These are phyloP conservation scores for Fusarium sororula DNA, from an alignment of 2,329 filamentous ascomycete genomes.

Conservation along the genomic window DNA sequence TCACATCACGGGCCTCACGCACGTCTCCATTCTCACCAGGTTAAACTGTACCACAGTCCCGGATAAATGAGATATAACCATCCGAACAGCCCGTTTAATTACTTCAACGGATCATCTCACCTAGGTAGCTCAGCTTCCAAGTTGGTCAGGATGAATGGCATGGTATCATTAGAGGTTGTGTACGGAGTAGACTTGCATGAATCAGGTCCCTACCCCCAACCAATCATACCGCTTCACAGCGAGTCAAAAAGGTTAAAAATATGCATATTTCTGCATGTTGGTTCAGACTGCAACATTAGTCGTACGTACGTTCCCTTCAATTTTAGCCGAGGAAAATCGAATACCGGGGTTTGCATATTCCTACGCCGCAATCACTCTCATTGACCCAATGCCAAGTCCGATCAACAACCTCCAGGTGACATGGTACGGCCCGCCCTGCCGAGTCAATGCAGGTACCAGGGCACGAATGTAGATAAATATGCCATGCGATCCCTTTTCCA, in stretches of 20 bases:
- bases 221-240: neutral
- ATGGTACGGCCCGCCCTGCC: neutral
- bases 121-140: neutral
- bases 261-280: neutral
- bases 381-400: neutral
- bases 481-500: no score
- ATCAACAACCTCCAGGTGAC: neutral
- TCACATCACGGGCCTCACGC: no score
- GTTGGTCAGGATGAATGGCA: no score
- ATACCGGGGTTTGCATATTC: neutral
- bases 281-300: neutral
- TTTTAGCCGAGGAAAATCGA: neutral
- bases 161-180: no score
- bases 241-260: neutral
- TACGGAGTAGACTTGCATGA: neutral
- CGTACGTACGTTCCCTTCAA: neutral
- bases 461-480: no score
- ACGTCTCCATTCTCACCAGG: no score
- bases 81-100: no score
- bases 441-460: no score
- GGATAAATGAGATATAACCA: neutral
- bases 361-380: neutral
- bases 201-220: neutral
- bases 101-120: neutral
- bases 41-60: no score